Evolutionary conservation across 768 basidiomycete species (phyloP).

Genomic region (Kwoniella dendrophila): DNA sequence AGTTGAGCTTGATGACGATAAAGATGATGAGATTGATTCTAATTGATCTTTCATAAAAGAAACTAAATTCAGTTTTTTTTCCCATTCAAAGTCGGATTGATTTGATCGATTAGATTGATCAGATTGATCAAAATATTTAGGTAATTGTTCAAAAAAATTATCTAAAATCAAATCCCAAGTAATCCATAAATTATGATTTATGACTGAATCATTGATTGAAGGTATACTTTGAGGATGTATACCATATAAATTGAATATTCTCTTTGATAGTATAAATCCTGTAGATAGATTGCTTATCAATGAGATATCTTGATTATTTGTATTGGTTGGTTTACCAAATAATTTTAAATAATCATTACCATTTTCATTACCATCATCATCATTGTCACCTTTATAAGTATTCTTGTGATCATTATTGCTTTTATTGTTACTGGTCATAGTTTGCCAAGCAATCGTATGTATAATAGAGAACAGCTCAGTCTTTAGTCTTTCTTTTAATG

Average conservation of each 20-base stretch:
- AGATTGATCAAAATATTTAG: slow-evolving; percentile 34
- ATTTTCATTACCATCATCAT: too few relatives aligned
- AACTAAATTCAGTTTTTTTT: slow-evolving; percentile 32
- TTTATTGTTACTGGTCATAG: slow-evolving; percentile 14
- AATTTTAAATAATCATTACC: slow-evolving; percentile 34
- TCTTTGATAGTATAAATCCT: slow-evolving; percentile 46
- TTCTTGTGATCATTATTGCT: too few relatives aligned
- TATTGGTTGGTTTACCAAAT: slow-evolving; percentile 39
- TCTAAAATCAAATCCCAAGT: slow-evolving; percentile 51
- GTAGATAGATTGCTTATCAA: slow-evolving; percentile 34
- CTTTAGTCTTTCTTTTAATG: slow-evolving; percentile 36
- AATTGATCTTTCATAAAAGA: slow-evolving; percentile 51
- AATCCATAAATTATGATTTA: slow-evolving; percentile 42
- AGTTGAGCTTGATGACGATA: neutral
- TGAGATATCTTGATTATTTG: too few relatives aligned
- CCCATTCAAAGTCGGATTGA: slow-evolving; percentile 26
- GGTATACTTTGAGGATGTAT: slow-evolving; percentile 44
- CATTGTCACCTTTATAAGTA: too few relatives aligned
- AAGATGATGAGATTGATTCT: slow-evolving; percentile 30
- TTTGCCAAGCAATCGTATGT: slow-evolving; percentile 49
- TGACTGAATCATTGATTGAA: slow-evolving; percentile 33
- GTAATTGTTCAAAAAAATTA: slow-evolving; percentile 49
- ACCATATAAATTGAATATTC: slow-evolving; percentile 39
- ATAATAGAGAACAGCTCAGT: slow-evolving; percentile 40
- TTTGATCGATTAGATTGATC: neutral